Base-by-base conservation (phyloP, 2,329 filamentous ascomycete genomes). In the Xylariaceae sp. region DNA sequence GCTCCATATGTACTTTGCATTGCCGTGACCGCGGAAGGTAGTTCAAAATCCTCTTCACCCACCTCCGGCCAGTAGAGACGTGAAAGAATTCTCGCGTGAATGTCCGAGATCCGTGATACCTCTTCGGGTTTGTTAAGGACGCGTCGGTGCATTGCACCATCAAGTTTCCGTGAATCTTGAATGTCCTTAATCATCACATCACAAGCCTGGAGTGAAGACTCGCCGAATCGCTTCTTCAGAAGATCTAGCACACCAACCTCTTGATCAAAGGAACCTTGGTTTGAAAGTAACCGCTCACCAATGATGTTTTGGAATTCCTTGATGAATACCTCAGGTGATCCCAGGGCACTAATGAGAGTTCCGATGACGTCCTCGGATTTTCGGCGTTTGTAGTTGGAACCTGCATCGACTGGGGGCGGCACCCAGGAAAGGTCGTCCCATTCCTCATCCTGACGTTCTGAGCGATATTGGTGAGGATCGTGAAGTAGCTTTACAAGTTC, bases 141-240 rank as follows among this genome's bases (percentile, higher is more conserved):
- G 49, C 64, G 75, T 53, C 77, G 79, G 40, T 83, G 76, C 44
- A 96, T 83, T 12, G 80, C 75, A 7, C 77, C 73, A 66, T 96
- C 88, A 55, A 95, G 82, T 40, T 83, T 80, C 56, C 80, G 79
- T 1, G 91, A 95, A 65, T 96, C 92, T 60, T 88, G 81, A 34
- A 97, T 88, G 68, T 99, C 94, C 59, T 87, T 89, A 53, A 99
- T 81, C 94, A 99, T 99, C 64, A 99, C 94, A 67, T 99, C 92
- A 70, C 92, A 96, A 46, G 89, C 88, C 68, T 97, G 94, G 43
- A 99, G 75, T 15, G 89, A 85, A 26, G 81, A 80, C 61, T 96
- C 90, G 21, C 92, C 92, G 53, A 96, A 92, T 8, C 92, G 85
- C 57, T 89, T 80, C 73, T 96, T 96, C 55, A 99, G 80, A 9